Evolutionary conservation across 805 yeast species (phyloP), one percentile per base, ranked within the genome.

Genomic region (Yamadazyma scolyti): DNA sequence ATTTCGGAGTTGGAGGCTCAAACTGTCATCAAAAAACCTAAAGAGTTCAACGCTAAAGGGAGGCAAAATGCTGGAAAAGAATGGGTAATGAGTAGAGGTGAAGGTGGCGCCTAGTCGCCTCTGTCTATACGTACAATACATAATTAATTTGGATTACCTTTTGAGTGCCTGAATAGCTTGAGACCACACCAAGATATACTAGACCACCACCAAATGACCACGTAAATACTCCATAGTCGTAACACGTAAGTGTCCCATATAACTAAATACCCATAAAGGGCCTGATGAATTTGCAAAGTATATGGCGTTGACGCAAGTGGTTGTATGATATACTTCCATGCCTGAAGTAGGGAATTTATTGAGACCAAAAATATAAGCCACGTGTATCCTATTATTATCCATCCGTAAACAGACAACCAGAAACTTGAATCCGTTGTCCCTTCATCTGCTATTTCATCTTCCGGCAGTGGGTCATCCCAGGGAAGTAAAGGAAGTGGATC

Each of bases 51-150:
- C 51, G 2, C 34, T 2, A 49, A 52, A 16, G 82, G 88, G 1
- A 58, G 97, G 35, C 82, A 84, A 50, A 79, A 88, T 28, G 97
- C 97, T 0, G 65, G 75, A 4, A 70, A 65, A 0, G 82, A 68
- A 27, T 89, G 97, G 97, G 82, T 82, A 1, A 50, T 59, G n/a
- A 39, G 66, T 0, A 65, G 97, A 45, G 95, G 96, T 1, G 97
- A 89, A 52, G 75, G 29, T 22, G 46, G 46, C 3, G 11, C n/a
- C 13, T 8, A 6, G 13, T 9, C 25, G 11, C 7, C 11, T 9
- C 25, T 12, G 8, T 22, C 10, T 23, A 12, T 5, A 26, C 28
- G 28, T 25, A 17, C 9, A 18, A 16, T 13, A 17, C 9, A 26
- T n/a, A 16, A 33, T 30, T 18, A 28, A 16, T 27, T 23, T 30